These are phyloP conservation scores for Penicillium sp. DNA, from an alignment of 2,329 filamentous ascomycete genomes.

Conservation along the genomic window DNA sequence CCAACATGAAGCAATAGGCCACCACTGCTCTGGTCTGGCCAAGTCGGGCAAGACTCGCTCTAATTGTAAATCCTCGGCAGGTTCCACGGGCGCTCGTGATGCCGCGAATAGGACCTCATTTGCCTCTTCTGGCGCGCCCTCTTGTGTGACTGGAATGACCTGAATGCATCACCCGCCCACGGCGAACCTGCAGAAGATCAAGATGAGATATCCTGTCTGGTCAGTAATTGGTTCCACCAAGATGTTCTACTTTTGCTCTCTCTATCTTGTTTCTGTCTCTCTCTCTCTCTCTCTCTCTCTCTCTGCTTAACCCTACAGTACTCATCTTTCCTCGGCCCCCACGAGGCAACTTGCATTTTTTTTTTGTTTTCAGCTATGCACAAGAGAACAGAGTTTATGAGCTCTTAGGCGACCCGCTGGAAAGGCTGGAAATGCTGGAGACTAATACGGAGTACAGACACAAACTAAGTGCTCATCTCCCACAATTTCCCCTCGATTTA, in stretches of 20 bases:
- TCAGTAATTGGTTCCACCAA: conserved; percentile 16
- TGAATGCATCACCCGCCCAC: conserved; percentile 22
- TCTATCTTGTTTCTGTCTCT: neutral
- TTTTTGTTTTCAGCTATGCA: neutral
- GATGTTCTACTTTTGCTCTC: neutral
- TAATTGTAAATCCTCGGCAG: neutral
- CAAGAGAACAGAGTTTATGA: neutral
- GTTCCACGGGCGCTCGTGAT: conserved; percentile 20
- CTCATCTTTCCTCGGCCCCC: conserved; percentile 4
- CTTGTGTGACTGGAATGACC: conserved; percentile 14
- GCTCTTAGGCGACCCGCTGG: neutral
- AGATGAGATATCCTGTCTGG: conserved; percentile 2
- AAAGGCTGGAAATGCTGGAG: neutral
- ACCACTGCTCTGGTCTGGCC: neutral
- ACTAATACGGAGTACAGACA: neutral
- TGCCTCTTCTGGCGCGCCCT: neutral
- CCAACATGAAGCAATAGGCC: neutral
- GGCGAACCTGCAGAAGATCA: conserved; percentile 19
- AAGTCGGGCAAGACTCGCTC: conserved; percentile 6
- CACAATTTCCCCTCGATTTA: conserved; percentile 8
- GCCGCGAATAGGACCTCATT: neutral
- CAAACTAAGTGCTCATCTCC: neutral
- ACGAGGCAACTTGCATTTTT: conserved; percentile 10
- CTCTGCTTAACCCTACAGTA: neutral
- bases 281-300: neutral